Evolutionary conservation across 805 yeast genomes (phyloP), one percentile per base, ranked within the genome.

Genomic region (Wickerhamiella siamensis): DNA sequence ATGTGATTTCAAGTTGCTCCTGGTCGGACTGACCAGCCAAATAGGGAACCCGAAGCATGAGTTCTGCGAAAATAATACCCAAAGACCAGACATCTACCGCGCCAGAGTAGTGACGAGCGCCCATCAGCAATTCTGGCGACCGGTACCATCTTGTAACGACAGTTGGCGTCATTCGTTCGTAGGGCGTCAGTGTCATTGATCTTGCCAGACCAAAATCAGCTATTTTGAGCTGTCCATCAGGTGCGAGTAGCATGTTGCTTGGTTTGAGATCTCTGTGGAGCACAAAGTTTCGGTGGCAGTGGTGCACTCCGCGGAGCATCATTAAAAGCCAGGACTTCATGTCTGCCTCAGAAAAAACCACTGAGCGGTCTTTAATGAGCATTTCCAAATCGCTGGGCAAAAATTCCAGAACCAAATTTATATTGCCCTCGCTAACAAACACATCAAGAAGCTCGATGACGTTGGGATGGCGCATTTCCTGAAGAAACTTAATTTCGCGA

Each of bases 151-250:
- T 65, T 2, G 99, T 91, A 1, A 91, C 98, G 3, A 91, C 99
- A 48, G 87, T 88, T 2, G 94, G 82, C 0, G 97, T 83, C 58
- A 91, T 65, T 44, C 75, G 74, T 36, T 77, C 74, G 36, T 54
- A 52, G 0, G 87, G 83, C 19, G 53, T 36, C 15, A 78, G 69
- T 0, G 93, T 88, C 44, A 83, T 65, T 2, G 87, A 73, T 47
- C 98, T 66, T 0, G 97, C 97, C 36, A 88, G 67, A 50, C 98
- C 98, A 65, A 91, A 91, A 83, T 91, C 99, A 2, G 98, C 98
- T 47, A 91, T 71, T 58, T 91, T 91, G 46, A 91, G 67, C 48
- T 80, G 77, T 1, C 99, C 98, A 45, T 72, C 74, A 0, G 94
- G 91, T 0, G 95, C 80, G 31, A 91, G 64, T 42, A 91, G 65